Base-by-base conservation (phyloP, 2,329 filamentous ascomycete species). In the Berkeleyomyces basicola region DNA sequence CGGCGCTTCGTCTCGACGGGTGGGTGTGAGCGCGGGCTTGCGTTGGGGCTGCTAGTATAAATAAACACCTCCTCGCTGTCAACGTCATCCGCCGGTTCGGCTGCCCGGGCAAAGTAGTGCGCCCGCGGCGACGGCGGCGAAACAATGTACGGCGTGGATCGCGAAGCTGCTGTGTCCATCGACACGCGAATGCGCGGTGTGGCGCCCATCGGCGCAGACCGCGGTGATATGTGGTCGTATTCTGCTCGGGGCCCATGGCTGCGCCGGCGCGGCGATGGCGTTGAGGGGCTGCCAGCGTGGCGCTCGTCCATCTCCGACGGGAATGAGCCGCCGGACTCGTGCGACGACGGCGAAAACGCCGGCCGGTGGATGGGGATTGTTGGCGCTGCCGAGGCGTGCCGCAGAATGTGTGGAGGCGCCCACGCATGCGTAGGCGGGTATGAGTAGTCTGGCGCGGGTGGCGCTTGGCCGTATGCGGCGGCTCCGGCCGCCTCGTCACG, bases 121-220 rank as follows among this genome's bases (percentile, higher is more conserved):
- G 40, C 23, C 14, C 53, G 43, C 3, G 63, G 63, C 7, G 63
- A 64, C 3, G 62, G 57, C 7, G 63, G 60, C 10, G 63, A 64
- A 3, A 59, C 47, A 7, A 53, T 43, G 36, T 42, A 62, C 16
- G 63, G 53, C 16, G 49, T 10, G 11, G 44, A 33, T 3, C 51
- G 53, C 7, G 37, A 9, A 14, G 23, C n/a, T 7, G 47, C n/a
- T 7, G 37, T 36, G 5, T 64, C 63, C 14, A 62, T 39, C 4
- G 63, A 64, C 3, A 64, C 43, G 16, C 55, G 59, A 23, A 64
- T 64, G 14, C 58, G 51, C 6, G 63, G 63, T 14, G 47, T 43
- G 9, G 42, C 44, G n/a, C 59, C 16, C 43, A 31, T 57, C 31
- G 46, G 40, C 4, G n/a, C 10, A 10, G 39, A 46, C n/a, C 39